Evolutionary conservation across 768 basidiomycete species (phyloP), one percentile per base, ranked within the genome.

Genomic region (Filobasidium floriforme): DNA sequence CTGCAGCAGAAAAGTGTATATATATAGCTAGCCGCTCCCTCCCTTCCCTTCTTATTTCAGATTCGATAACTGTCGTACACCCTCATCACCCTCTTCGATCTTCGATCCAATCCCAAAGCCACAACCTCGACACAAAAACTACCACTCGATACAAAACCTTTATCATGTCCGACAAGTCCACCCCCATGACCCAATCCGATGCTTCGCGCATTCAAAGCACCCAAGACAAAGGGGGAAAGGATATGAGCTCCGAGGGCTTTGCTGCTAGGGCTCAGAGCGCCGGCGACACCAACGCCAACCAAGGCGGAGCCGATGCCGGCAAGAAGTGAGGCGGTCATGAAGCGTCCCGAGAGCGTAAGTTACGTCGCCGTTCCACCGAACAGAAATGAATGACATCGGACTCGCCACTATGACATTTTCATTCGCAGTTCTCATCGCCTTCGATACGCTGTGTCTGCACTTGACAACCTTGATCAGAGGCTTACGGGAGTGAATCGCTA

Each of bases 201-300:
- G 52, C 52, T 54, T 54, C 52, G 11, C 52, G 52, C 22, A 54
- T 54, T 22, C 18, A 18, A 11, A n/a, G 18, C 22, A 54, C 52
- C 10, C 52, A 54, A 26, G 52, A 10, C 11, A 18, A 11, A 9
- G 52, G 52, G 10, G 52, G 52, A 54, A 54, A 54, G 52, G 52
- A 54, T 22, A 24, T 54, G 10, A 10, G 18, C 10, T 11, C 52
- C 52, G 52, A 26, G 10, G 22, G 26, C 52, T 54, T 54, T 22
- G 52, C 52, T 54, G 10, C 52, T 22, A 54, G 52, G 22, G 52
- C 52, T 24, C 52, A 54, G 22, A 54, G 52, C 22, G 52, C 52
- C 26, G 52, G 52, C 11, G 52, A 54, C 22, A 54, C 12, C 52
- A 54, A 54, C 52, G 52, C 52, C 18, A 12, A 11, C 10, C 11